These are phyloP conservation scores for Pisolithus albus DNA, from an alignment of 768 basidiomycete genomes.

Conservation along the genomic window DNA sequence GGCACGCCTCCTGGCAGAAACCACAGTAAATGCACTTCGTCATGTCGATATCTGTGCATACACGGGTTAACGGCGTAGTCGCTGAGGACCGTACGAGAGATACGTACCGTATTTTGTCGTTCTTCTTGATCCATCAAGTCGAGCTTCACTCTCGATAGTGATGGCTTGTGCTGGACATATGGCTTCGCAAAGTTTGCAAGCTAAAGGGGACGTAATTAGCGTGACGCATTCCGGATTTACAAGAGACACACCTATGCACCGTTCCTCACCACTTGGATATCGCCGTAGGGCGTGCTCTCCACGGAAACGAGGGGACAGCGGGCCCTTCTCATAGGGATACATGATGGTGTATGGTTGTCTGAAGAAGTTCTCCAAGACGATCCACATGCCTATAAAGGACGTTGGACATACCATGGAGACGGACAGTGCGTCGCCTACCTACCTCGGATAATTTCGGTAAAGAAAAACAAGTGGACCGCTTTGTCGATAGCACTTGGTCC, in stretches of 20 bases:
- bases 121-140: conserved; percentile 89
- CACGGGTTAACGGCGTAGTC: background rate
- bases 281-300: conserved; percentile 96
- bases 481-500: conserved; percentile 94
- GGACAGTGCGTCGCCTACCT: conserved; percentile 19
- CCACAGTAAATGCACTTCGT: conserved; percentile 99
- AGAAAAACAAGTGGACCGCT: conserved; percentile 94
- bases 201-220: conserved; percentile 34
- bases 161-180: conserved; percentile 99
- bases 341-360: conserved; percentile 97
- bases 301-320: conserved; percentile 93
- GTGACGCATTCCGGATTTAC: background rate
- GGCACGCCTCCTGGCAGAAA: conserved; percentile 99
- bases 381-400: conserved; percentile 80
- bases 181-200: conserved; percentile 98
- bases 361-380: conserved; percentile 88
- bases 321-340: conserved; percentile 98
- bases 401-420: conserved; percentile 7
- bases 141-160: conserved; percentile 96
- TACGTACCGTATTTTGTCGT: conserved; percentile 92
- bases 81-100: conserved; percentile 3
- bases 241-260: conserved; percentile 81
- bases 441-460: conserved; percentile 97
- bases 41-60: conserved; percentile 90
- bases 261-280: conserved; percentile 96